Evolutionary conservation across 495 filamentous ascomycete species (phyloP), one percentile per base, ranked within the genome.

Genomic region (Patellaria atrata): DNA sequence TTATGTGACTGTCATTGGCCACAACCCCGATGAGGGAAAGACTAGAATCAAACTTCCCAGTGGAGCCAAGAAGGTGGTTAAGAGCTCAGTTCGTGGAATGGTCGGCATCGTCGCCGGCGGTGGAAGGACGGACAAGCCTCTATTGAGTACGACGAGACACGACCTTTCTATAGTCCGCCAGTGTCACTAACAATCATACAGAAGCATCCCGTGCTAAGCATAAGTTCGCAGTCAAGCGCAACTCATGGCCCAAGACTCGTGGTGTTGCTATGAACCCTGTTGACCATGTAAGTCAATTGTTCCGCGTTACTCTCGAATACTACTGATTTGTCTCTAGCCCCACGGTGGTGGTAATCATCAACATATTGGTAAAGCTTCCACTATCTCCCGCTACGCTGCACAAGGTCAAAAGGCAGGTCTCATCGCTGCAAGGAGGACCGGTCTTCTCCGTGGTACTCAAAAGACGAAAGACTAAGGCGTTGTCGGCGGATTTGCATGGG

Each of bases 301-400:
- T 30, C 27, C 15, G 9, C 12, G 4, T 16, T 23, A 35, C 12
- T 32, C 21, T 30, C 12, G 66, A 43, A 70, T 50, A 37, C 22
- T 35, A 41, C 35, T 26, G n/a, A n/a, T n/a, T n/a, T n/a, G n/a
- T 46, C 37, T 50, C 30, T 58, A 77, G 72, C 89, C 89, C 69
- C 89, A 97, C 82, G 89, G 89, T 80, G 80, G 81, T 87, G 89
- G 89, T 93, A 99, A 99, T 73, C 89, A 99, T 70, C 89, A 99
- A 73, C 89, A 99, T 70, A 99, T 99, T 57, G 89, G 89, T 79
- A 96, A 96, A 71, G 91, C 89, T 43, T 96, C 91, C 24, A 99
- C 89, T 49, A 99, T 99, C 68, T 93, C 83, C 47, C 79, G 89
- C 61, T 93, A 86, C 68, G 89, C 89, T 44, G 79, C 77, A 58